A percentile compares a stretch with the other conserved stretches of the same genome.
phyloP scores from a whole-genome alignment of 2,329 filamentous ascomycete species.

The Pestalotiopsis sp. region DNA sequence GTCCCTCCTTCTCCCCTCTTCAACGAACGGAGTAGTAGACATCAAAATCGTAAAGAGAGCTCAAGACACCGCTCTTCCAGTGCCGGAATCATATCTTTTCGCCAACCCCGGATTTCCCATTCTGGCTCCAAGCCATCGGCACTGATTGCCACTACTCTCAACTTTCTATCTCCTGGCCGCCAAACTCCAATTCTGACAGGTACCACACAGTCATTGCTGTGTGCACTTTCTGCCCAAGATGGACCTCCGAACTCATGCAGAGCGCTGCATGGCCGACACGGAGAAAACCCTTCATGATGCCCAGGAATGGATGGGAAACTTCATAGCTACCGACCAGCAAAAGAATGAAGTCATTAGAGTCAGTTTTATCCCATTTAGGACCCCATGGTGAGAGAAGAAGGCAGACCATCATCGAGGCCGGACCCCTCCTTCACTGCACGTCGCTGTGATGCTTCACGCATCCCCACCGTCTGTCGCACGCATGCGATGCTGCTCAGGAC shows the following conservation, averaged over 20 bases:
- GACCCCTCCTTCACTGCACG: not conserved
- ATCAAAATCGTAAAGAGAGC: too few relatives aligned
- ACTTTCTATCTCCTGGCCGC: too few relatives aligned
- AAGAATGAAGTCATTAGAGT: conserved; percentile 18
- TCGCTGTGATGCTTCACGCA: not conserved
- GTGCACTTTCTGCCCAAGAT: not conserved
- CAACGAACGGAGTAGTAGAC: too few relatives aligned
- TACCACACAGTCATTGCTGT: not conserved
- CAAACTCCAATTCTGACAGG: not conserved
- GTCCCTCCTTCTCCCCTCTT: too few relatives aligned
- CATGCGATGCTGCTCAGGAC: not conserved
- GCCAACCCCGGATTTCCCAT: too few relatives aligned
- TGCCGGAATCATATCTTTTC: too few relatives aligned
- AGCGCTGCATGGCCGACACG: conserved; percentile 12
- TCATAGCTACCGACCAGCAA: conserved; percentile 14
- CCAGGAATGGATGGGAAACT: conserved; percentile 15
- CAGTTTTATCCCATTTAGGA: conserved; percentile 1
- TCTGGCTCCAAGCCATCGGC: too few relatives aligned
- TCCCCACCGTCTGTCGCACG: not conserved
- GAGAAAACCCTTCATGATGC: conserved; percentile 14
- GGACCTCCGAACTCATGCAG: conserved; percentile 11
- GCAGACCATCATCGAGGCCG: not conserved
- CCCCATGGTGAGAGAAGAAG: not conserved
- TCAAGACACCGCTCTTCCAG: too few relatives aligned
- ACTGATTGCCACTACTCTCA: too few relatives aligned